Evolutionary conservation across 139 green algal species (phyloP), one percentile per base, ranked within the genome.

Genomic region (Micractinium conductrix): DNA sequence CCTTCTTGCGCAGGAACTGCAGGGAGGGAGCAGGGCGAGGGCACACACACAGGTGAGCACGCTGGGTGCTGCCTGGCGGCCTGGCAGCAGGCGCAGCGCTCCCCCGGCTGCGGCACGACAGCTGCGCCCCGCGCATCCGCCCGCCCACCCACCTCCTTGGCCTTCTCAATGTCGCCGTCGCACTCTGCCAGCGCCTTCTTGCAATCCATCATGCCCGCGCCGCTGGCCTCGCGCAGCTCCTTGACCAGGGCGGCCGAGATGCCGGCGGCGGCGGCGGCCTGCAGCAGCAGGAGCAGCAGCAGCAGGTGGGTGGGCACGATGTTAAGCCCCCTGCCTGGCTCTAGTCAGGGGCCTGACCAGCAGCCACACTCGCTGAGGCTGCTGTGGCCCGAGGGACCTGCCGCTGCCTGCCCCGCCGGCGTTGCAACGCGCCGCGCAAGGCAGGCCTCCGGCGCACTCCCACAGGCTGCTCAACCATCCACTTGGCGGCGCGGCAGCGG

Each of bases 181-280:
- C 86, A 93, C 90, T 99, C 94, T 0, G 80, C 76, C 73, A 99
- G 93, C 30, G 97, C 97, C 90, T 98, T 98, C 93, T 99, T 99
- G 97, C 96, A 99, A 89, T 98, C 97, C 97, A 99, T 99, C 97
- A 99, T 99, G 89, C 97, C 97, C 0, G 96, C 93, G 45, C 95
- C 94, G 17, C 84, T 92, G 74, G 84, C 72, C 40, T 96, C 92
- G 80, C 96, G 95, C 83, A 99, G 95, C 55, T 89, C 80, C 90
- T 98, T 98, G 40, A 99, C 96, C 19, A 88, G 74, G 45, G 91
- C 85, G 68, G 96, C 95, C 30, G 93, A 95, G 60, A 98, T 93
- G 86, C 70, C 89, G 62, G 50, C 79, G 22, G 78, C 67, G 5
- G 71, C 76, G 19, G n/a, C n/a, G n/a, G n/a, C n/a, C n/a, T n/a